phyloP scores from a whole-genome alignment of 2,329 filamentous ascomycete species.

The Fusarium mangiferae region DNA sequence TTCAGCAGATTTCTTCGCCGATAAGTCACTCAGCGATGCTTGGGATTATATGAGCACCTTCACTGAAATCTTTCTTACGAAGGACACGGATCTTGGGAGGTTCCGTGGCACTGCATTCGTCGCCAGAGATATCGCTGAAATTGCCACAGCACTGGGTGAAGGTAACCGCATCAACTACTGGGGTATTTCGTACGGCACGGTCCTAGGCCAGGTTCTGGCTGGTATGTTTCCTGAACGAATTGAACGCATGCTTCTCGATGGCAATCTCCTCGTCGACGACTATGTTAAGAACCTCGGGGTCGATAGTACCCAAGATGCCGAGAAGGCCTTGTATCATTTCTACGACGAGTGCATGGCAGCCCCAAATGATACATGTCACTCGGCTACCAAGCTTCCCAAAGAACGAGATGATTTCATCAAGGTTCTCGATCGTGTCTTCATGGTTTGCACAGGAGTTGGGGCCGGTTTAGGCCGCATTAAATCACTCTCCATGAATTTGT shows the following conservation, averaged over 20 bases:
- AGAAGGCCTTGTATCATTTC: not conserved
- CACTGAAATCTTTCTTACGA: not conserved
- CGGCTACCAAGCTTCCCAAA: not conserved
- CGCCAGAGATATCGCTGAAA: constrained; percentile 49
- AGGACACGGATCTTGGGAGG: too few species aligned
- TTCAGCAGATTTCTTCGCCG: too few species aligned
- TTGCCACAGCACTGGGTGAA: constrained; percentile 49
- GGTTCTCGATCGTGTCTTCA: not conserved
- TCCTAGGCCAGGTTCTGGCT: constrained; percentile 32
- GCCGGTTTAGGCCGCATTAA: not conserved
- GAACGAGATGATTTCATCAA: not conserved
- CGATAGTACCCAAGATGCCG: fast-evolving
- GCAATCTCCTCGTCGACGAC: constrained; percentile 18
- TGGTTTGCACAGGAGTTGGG: not conserved
- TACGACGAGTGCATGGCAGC: constrained; percentile 1
- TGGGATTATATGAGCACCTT: not conserved
- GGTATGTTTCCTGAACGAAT: constrained; percentile 39
- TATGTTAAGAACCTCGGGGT: not conserved
- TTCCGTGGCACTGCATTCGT: constrained; percentile 14
- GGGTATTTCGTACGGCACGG: constrained; percentile 42
- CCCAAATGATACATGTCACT: not conserved
- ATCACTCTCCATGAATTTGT: fast-evolving
- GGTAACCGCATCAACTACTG: constrained; percentile 49
- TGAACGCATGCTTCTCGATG: constrained; percentile 31
- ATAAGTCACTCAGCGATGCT: not conserved